Evolutionary conservation across 345 rosid genomes (phyloP), one percentile per base, ranked within the genome.

Genomic region (Corchorus capsularis): DNA sequence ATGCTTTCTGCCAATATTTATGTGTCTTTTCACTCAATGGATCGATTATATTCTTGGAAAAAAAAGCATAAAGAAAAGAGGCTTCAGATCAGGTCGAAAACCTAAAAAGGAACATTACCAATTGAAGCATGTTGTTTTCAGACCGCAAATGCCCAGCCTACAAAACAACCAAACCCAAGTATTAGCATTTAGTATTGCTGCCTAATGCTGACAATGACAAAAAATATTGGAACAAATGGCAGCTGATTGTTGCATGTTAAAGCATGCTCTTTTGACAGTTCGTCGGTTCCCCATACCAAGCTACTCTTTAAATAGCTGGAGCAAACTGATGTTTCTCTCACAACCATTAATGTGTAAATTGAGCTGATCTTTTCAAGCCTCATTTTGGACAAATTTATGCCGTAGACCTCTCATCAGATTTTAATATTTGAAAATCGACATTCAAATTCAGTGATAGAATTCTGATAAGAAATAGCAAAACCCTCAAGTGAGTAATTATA

Each of bases 61-160:
- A 27, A 57, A n/a, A 52, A 79, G 10, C 75, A 52, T 49, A 15
- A 17, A 15, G 53, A 45, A 72, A 49, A 63, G 39, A 45, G 46
- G 59, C 59, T 75, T 79, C 55, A 37, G 46, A 78, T 72, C 47
- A 17, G 72, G 57, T 39, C 19, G 56, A 75, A 52, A 79, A 34
- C 41, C 3, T 46, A 32, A 35, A 22, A 34, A 6, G 63, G 61
- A 68, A 83, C n/a, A 39, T 85, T 91, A 96, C 98, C 99, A 90
- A 88, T 63, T 93, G 92, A 82, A 96, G 96, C 89, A 93, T 46
- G 74, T 81, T 85, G 81, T 94, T 93, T 83, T 89, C 98, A 35
- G 89, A 84, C 71, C 65, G 85, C 84, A 93, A 74, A 56, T 78
- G 89, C 57, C 89, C 84, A 55, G 62, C 90, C 98, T 93, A 83